These are phyloP conservation scores for Daldinia bambusicola DNA, from an alignment of 495 filamentous ascomycete species.

Conservation along the genomic window DNA sequence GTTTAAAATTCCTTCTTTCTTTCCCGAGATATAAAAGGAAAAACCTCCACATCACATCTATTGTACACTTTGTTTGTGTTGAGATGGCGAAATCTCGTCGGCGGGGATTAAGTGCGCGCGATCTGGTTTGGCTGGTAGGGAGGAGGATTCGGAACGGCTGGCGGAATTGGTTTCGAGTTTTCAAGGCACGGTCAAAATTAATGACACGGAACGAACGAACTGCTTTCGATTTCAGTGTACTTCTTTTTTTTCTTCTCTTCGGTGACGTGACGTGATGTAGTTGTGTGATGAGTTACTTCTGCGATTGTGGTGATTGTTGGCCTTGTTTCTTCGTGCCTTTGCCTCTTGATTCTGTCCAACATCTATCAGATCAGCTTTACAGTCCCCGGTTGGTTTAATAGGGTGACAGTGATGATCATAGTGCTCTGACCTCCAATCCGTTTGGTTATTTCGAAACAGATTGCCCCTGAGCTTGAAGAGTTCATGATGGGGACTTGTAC, in stretches of 20 bases:
- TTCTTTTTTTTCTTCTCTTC: neutral
- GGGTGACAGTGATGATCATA: neutral
- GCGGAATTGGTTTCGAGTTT: neutral
- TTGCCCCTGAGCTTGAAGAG: neutral
- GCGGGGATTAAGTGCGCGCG: neutral
- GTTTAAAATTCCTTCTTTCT: neutral
- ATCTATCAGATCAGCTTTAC: neutral
- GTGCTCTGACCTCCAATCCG: neutral
- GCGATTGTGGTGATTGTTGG: neutral
- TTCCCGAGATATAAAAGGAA: neutral
- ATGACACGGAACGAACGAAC: conserved; percentile 6
- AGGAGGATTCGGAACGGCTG: neutral
- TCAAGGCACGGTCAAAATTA: neutral
- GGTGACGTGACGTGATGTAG: neutral
- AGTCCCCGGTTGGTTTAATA: neutral
- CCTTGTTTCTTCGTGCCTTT: neutral
- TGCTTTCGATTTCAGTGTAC: neutral
- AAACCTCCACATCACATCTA: neutral
- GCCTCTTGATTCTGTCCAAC: neutral
- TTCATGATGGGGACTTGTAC: neutral
- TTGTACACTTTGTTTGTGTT: conserved; percentile 4
- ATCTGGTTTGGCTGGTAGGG: neutral
- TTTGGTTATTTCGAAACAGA: neutral
- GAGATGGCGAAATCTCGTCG: conserved; percentile 2
- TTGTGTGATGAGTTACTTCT: neutral